These are phyloP conservation scores for Knoxia roxburghii DNA, from an alignment of 257 asterid species.

Conservation along the genomic window DNA sequence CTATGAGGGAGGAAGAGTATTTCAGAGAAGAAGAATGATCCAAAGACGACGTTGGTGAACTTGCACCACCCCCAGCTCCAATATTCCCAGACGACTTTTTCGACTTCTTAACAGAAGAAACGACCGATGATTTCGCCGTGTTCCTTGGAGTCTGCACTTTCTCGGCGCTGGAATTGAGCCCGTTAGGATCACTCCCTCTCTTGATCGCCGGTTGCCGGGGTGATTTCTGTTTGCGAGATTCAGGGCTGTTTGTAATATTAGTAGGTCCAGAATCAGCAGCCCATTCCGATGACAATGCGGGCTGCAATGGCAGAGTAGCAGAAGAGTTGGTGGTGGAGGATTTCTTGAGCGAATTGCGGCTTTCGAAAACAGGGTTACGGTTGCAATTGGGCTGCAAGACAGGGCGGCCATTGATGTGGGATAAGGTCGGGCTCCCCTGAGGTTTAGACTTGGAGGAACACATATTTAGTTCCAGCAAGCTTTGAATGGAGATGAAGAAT, in stretches of 20 bases:
- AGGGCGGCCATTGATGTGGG: slow-evolving; percentile 34
- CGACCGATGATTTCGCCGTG: slow-evolving; percentile 3
- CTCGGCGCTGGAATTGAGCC: slow-evolving; percentile 26
- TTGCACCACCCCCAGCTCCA: slow-evolving; percentile 2
- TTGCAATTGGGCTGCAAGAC: slow-evolving; percentile 48
- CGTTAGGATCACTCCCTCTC: slow-evolving; percentile 30
- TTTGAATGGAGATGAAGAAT: neutral
- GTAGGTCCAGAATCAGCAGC: no score
- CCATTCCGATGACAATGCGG: neutral
- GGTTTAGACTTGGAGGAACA: slow-evolving; percentile 52
- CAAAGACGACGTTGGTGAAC: slow-evolving; percentile 4
- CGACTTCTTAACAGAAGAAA: slow-evolving; percentile 26
- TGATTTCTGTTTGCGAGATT: slow-evolving; percentile 37
- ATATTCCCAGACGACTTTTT: slow-evolving; percentile 14
- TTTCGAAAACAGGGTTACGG: slow-evolving; percentile 42
- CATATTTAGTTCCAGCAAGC: slow-evolving; percentile 11
- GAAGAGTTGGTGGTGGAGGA: slow-evolving; percentile 11
- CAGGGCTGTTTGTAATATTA: slow-evolving; percentile 22
- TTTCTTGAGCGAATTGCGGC: slow-evolving; percentile 40
- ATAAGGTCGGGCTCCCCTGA: slow-evolving; percentile 23
- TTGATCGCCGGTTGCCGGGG: slow-evolving; percentile 41
- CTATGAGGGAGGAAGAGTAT: slow-evolving; percentile 33
- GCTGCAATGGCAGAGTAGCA: neutral
- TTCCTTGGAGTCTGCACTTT: slow-evolving; percentile 22
- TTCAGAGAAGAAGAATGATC: slow-evolving; percentile 19